Percentiles rank a stretch among this genome's conserved stretches.
Conservation (phyloP, 1,284 basidiomycete species). For the Fereydounia khargensis region DNA sequence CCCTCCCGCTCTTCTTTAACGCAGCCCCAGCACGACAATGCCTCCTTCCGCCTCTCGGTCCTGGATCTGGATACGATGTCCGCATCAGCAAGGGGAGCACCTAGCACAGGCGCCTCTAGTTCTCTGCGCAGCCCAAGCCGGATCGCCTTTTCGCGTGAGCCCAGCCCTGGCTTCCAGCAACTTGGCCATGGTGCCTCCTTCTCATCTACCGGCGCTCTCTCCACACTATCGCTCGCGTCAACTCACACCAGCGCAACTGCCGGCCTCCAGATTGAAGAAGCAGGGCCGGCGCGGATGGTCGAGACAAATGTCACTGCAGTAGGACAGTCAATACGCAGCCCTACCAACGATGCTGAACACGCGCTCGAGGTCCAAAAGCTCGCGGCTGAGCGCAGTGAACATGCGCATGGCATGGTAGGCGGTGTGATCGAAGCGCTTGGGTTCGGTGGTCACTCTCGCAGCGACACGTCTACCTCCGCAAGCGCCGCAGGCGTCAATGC, state of each 20-base stretch:
- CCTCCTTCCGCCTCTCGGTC: no score
- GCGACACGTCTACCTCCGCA: not conserved
- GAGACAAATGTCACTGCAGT: conserved; percentile 24
- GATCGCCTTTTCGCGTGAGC: not conserved
- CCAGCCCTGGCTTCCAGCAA: not conserved
- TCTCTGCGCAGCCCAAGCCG: not conserved
- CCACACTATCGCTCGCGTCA: conserved; percentile 17
- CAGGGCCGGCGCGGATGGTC: conserved; percentile 5
- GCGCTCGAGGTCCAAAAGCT: conserved; percentile 25
- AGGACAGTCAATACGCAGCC: conserved; percentile 1
- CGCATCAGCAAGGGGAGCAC: no score
- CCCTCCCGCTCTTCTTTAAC: no score
- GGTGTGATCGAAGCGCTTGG: conserved; percentile 29
- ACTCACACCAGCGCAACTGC: conserved; percentile 12
- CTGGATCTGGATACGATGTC: no score
- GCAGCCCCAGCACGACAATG: no score
- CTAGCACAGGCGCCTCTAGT: no score
- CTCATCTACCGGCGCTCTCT: no score
- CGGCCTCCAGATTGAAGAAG: conserved; percentile 30
- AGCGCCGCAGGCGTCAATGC: not conserved
- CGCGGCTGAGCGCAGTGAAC: conserved; percentile 30
- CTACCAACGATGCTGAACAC: conserved; percentile 13
- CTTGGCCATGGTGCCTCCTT: no score
- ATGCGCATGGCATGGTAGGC: conserved; percentile 28
- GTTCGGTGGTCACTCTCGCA: not conserved